Percentiles rank a stretch among this genome's conserved stretches.
phyloP scores from a whole-genome alignment of 73 alveolate genomes.

The Symbiodinium natans region DNA sequence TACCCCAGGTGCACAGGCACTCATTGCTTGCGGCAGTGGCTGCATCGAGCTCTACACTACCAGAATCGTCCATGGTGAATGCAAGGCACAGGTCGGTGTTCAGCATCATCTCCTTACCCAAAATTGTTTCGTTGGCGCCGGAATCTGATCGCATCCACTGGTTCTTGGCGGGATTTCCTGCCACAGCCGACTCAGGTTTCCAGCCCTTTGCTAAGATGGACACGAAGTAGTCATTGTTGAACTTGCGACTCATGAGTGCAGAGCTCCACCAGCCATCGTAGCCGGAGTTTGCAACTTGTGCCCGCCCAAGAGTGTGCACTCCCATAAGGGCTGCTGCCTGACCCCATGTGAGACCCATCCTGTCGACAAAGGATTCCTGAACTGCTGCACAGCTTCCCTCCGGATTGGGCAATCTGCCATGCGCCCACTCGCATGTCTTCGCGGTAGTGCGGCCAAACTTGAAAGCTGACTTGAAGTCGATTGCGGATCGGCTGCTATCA shows the following conservation, averaged over 20 bases:
- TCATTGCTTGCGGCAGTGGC: conserved; percentile 13
- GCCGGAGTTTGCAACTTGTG: conserved; percentile 48
- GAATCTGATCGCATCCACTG: conserved; percentile 66
- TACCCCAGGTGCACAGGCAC: conserved; percentile 54
- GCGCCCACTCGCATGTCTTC: conserved; percentile 30
- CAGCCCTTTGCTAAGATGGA: conserved; percentile 84
- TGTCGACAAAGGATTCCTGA: conserved; percentile 77
- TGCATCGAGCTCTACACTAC: conserved; percentile 69
- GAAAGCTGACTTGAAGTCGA: conserved; percentile 59
- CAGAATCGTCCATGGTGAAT: conserved; percentile 37
- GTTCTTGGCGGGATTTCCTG: conserved; percentile 51
- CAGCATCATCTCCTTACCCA: conserved; percentile 87
- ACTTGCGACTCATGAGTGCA: conserved; percentile 51
- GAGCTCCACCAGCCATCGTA: conserved; percentile 91
- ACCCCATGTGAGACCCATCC: conserved; percentile 87
- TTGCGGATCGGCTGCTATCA: conserved; percentile 40
- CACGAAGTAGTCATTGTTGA: conserved; percentile 84
- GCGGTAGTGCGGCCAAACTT: conserved; percentile 85
- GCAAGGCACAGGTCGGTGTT: conserved; percentile 84
- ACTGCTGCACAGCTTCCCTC: conserved; percentile 82
- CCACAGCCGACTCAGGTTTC: conserved; percentile 47
- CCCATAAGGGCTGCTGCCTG: conserved; percentile 84
- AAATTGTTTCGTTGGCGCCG: conserved; percentile 33
- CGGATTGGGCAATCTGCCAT: conserved; percentile 83
- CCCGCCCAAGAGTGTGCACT: conserved; percentile 83